Conservation (phyloP, 192 early-diverging fungal species). For the Coemansia sp. region DNA sequence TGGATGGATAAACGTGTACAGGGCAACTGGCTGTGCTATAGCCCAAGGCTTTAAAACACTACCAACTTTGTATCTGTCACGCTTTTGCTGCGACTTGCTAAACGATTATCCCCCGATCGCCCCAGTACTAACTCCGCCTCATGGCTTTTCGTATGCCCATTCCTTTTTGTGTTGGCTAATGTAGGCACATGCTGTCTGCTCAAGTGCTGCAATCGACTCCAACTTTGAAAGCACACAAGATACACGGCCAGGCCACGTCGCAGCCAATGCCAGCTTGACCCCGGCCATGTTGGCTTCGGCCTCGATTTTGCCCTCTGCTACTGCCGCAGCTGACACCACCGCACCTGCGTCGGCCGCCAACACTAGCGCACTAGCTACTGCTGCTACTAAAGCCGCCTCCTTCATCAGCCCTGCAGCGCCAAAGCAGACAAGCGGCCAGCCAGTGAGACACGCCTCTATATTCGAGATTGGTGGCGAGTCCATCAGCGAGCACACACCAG, state of each 20-base stretch:
- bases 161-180: not conserved
- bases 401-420: constrained; percentile 21
- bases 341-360: constrained; percentile 3
- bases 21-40: not conserved
- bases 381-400: constrained; percentile 18
- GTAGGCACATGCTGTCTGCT: not conserved
- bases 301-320: not conserved
- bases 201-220: not conserved
- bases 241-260: not conserved
- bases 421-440: constrained; percentile 12
- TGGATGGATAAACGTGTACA: not conserved
- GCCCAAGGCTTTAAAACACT: not conserved
- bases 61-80: not conserved
- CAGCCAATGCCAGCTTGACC: not conserved
- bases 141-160: not conserved
- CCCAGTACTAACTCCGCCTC: not conserved
- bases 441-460: constrained; percentile 33
- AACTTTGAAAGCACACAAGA: not conserved
- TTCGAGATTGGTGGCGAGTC: constrained; percentile 54
- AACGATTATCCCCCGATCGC: not conserved
- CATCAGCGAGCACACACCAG: constrained; percentile 21
- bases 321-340: constrained; percentile 2
- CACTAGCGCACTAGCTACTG: constrained; percentile 11
- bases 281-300: not conserved
- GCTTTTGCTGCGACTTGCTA: not conserved